phyloP scores from a whole-genome alignment of 352 stramenopile species.

The Peronospora farinosa region DNA sequence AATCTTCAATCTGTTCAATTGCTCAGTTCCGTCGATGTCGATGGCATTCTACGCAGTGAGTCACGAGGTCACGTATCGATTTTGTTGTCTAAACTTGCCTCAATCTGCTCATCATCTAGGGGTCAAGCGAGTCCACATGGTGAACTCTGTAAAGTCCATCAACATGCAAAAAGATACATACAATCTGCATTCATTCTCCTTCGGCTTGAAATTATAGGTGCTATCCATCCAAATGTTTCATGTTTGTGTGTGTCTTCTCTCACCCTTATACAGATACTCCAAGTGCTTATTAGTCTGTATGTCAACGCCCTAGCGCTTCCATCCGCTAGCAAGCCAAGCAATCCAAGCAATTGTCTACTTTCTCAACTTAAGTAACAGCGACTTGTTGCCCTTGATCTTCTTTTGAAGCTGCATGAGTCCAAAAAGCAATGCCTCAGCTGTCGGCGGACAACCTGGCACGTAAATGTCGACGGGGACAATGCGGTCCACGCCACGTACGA shows the following conservation, averaged over 20 bases:
- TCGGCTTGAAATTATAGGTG: background rate
- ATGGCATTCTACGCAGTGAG: too few species aligned
- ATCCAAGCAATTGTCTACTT: constrained; percentile 75
- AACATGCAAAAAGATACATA: constrained; percentile 6
- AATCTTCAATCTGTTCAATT: too few species aligned
- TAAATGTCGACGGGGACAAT: constrained; percentile 99
- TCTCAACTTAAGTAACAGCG: constrained; percentile 90
- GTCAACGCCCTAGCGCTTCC: constrained; percentile 1
- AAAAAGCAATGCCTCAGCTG: constrained; percentile 96
- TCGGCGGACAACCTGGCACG: constrained; percentile 98
- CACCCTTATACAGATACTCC: constrained; percentile 15
- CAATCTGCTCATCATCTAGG: too few species aligned
- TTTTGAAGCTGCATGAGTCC: constrained; percentile 98
- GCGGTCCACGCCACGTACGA: constrained; percentile 95
- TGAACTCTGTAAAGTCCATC: background rate
- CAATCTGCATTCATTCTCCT: background rate
- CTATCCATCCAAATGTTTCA: constrained; percentile 28
- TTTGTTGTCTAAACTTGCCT: too few species aligned
- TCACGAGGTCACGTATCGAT: too few species aligned
- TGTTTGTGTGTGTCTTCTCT: constrained; percentile 18
- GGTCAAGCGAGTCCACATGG: background rate
- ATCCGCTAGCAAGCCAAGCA: constrained; percentile 16
- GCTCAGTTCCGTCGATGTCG: too few species aligned
- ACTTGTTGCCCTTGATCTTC: constrained; percentile 99
- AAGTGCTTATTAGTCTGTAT: background rate